Evolutionary conservation across 805 yeast genomes (phyloP).

Genomic region (Kodamaea leandrae): DNA sequence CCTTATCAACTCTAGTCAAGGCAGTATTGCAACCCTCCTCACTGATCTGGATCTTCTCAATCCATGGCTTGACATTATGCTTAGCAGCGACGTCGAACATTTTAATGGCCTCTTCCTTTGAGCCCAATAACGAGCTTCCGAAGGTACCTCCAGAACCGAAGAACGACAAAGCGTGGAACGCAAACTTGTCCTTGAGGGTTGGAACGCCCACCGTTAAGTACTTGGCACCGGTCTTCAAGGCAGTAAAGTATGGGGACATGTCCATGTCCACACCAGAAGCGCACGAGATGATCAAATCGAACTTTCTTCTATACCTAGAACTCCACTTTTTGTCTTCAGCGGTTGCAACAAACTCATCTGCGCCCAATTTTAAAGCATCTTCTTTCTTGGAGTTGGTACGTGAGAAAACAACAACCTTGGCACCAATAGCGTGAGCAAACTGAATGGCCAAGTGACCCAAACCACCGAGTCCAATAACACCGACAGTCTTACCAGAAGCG

Average conservation of each 20-base stretch:
- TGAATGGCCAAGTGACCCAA: conserved; percentile 63
- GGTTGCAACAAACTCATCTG: conserved; percentile 53
- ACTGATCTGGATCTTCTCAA: conserved; percentile 34
- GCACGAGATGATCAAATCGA: conserved; percentile 50
- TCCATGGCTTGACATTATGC: conserved; percentile 32
- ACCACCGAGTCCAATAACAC: conserved; percentile 65
- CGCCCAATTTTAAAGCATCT: conserved; percentile 55
- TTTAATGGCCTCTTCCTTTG: conserved; percentile 31
- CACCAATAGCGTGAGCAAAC: conserved; percentile 61
- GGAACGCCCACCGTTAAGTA: conserved; percentile 31
- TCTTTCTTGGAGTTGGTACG: conserved; percentile 49
- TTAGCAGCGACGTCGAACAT: conserved; percentile 40
- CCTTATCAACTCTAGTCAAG: conserved; percentile 29
- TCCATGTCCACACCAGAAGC: conserved; percentile 34
- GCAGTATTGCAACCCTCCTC: conserved; percentile 31
- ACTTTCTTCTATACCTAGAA: conserved; percentile 19
- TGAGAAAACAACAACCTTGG: conserved; percentile 58
- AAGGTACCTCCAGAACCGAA: conserved; percentile 25
- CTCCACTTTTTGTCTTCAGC: conserved; percentile 34
- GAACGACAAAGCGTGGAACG: conserved; percentile 22
- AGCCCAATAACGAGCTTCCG: conserved; percentile 33
- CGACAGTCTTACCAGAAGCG: conserved; percentile 45
- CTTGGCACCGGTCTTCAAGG: conserved; percentile 22
- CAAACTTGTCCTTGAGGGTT: conserved; percentile 19
- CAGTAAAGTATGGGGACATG: conserved; percentile 19